phyloP scores from a whole-genome alignment of 169 alveolate genomes.

The Plasmodium vinckei region DNA sequence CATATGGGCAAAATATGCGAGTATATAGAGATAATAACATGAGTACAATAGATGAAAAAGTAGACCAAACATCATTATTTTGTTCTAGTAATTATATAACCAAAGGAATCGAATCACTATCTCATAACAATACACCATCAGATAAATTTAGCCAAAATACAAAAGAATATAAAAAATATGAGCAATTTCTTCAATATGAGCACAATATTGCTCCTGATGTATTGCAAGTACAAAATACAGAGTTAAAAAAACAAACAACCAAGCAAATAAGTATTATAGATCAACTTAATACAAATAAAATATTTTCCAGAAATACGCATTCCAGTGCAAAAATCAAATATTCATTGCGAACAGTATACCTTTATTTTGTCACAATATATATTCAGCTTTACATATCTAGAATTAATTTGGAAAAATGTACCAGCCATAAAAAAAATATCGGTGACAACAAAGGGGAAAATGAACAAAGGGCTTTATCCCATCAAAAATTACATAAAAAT shows the following conservation, averaged over 20 bases:
- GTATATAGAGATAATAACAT: neutral
- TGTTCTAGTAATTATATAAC: too few species aligned
- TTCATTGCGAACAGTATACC: constrained; percentile 36
- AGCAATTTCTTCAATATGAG: too few species aligned
- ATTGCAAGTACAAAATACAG: too few species aligned
- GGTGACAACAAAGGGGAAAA: neutral
- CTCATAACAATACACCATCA: too few species aligned
- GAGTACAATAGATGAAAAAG: too few species aligned
- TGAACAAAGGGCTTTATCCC: neutral
- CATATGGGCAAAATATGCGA: neutral
- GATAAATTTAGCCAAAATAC: too few species aligned
- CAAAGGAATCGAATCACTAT: too few species aligned
- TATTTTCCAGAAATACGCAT: too few species aligned
- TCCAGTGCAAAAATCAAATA: constrained; percentile 31
- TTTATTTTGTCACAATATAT: constrained; percentile 38
- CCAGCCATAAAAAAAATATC: constrained; percentile 1
- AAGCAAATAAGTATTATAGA: neutral
- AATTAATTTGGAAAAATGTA: constrained; percentile 25
- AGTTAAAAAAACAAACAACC: constrained; percentile 2
- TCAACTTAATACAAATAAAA: too few species aligned
- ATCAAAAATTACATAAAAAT: neutral
- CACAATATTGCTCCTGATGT: too few species aligned
- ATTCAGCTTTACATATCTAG: constrained; percentile 49
- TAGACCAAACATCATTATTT: too few species aligned
- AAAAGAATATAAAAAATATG: too few species aligned